A percentile compares a stretch with the other conserved stretches of the same genome.
phyloP scores from a whole-genome alignment of 768 basidiomycete species.

The Hortiboletus flavorubellus region DNA sequence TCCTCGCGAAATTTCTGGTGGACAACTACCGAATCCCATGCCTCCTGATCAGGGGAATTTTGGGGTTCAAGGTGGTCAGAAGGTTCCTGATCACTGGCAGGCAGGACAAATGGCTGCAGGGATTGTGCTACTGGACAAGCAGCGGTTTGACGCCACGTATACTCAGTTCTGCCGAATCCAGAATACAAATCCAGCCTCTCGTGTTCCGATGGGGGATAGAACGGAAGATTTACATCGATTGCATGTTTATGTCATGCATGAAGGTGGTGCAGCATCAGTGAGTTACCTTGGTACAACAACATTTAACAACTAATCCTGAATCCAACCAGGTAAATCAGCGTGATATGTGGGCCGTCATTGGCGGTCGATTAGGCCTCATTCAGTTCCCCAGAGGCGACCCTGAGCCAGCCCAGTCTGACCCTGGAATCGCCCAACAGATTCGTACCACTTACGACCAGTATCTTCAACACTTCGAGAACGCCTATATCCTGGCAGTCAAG shows the following conservation, averaged over 20 bases:
- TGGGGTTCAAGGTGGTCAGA: conserved; percentile 19
- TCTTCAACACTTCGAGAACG: conserved; percentile 53
- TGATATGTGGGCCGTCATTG: conserved; percentile 65
- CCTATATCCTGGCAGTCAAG: conserved; percentile 44
- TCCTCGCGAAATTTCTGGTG: conserved; percentile 34
- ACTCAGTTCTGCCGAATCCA: conserved; percentile 45
- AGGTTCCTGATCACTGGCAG: conserved; percentile 11
- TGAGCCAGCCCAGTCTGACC: conserved; percentile 61
- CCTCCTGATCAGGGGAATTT: conserved; percentile 35
- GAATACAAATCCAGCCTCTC: conserved; percentile 38
- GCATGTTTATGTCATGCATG: conserved; percentile 55
- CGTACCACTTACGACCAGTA: conserved; percentile 59
- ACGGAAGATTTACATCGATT: conserved; percentile 57
- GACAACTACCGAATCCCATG: conserved; percentile 31
- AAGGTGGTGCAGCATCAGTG: conserved; percentile 52
- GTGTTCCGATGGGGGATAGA: conserved; percentile 48
- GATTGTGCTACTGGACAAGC: conserved; percentile 45
- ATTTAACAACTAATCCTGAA: conserved; percentile 7
- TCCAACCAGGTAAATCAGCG: conserved; percentile 46
- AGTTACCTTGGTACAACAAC: conserved; percentile 15
- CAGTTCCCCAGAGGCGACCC: conserved; percentile 58
- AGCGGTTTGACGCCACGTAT: conserved; percentile 51
- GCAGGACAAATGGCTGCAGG: conserved; percentile 4
- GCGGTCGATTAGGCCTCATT: conserved; percentile 64
- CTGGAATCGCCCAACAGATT: conserved; percentile 57